Conservation (phyloP, 2,329 filamentous ascomycete species). For the Penicillium sp. region DNA sequence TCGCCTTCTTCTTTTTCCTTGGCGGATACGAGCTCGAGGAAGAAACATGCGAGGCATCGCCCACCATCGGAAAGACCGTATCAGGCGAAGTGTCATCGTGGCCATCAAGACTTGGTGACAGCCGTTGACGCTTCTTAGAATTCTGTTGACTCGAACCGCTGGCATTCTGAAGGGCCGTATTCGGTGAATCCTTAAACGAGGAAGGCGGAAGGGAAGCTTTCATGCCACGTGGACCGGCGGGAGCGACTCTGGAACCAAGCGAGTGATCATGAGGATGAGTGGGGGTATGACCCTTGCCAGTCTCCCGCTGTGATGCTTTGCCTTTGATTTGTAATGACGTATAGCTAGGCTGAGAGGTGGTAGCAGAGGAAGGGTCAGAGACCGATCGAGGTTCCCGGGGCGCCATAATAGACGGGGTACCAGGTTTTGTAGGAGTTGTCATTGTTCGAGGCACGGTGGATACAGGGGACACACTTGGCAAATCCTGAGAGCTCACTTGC, state of each 20-base stretch:
- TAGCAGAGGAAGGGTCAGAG: neutral
- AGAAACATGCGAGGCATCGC: neutral
- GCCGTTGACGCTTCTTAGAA: neutral
- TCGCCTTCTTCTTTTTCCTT: slow-evolving; percentile 21
- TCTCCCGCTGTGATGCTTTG: neutral
- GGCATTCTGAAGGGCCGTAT: too few species aligned
- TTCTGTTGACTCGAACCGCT: too few species aligned
- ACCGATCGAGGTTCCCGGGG: neutral
- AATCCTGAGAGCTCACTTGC: neutral
- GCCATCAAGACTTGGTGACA: neutral
- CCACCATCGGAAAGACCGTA: neutral
- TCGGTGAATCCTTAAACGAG: neutral
- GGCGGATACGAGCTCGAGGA: neutral
- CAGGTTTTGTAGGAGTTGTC: neutral
- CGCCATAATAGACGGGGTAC: neutral
- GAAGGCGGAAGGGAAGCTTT: neutral
- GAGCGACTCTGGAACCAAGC: neutral
- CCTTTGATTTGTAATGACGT: neutral
- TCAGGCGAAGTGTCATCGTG: neutral
- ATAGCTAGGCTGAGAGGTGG: neutral
- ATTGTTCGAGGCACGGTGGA: neutral
- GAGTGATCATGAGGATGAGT: neutral
- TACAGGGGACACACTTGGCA: neutral
- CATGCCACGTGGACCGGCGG: neutral
- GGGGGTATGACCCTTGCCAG: neutral